Evolutionary conservation across 202 grass and related monocot genomes (phyloP), one percentile per base, ranked within the genome.

Genomic region (Cymbopogon flexuosus): DNA sequence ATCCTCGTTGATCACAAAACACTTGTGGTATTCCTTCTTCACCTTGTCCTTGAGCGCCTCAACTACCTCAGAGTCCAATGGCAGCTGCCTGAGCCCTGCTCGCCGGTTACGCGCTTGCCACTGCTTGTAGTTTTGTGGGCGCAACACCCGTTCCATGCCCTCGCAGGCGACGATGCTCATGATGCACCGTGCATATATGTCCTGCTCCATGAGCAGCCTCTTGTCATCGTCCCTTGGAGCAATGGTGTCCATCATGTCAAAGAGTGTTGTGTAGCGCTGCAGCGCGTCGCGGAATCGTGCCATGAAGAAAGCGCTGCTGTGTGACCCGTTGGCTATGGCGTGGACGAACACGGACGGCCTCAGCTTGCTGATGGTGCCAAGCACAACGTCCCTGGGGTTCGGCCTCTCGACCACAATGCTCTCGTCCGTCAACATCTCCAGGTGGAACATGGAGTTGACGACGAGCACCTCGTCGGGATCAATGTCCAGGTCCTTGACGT

Each of bases 251-350:
- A 97, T 79, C 86, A 88, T 72, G 41, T 97, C 91, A 2, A 93
- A 93, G 1, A 80, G 13, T 0, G 91, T 79, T 0, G 93, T 85
- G 76, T 79, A 97, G 46, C 65, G 79, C 77, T 86, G 89, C 0
- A 97, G 68, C 0, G 89, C 89, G 66, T 97, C 93, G 22, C 91
- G 71, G 64, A 97, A 97, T 30, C 91, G 82, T 27, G 93, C 93
- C 35, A 83, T 15, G 5, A 97, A 93, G 75, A 88, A 93, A 0
- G 93, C 84, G 1, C 84, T 84, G 4, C 79, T 74, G n/a, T 80
- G 89, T 0, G 84, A 65, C 42, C 93, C 90, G 33, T 90, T 93
- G 2, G 82, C 37, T 0, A 89, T 49, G 3, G 63, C 75, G 5
- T 90, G 87, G 19, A 91, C 66, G 71, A 87, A 93, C 29, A 88